These are phyloP conservation scores for Cornus controversa DNA, from an alignment of 148 eudicot species.

Conservation along the genomic window DNA sequence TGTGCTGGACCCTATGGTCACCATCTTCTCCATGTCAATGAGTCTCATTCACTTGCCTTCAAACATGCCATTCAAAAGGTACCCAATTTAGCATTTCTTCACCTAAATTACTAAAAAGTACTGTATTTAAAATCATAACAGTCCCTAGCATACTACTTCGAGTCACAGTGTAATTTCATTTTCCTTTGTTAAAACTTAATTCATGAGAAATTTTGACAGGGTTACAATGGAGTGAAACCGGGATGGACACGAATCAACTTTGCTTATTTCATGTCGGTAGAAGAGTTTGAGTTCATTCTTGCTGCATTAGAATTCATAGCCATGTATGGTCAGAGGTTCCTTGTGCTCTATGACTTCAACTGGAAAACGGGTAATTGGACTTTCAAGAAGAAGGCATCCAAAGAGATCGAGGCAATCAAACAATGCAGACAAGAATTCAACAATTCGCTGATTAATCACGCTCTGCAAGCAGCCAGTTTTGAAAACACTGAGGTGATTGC, in stretches of 20 bases:
- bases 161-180: no score
- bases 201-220: no score
- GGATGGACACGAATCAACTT: conserved; percentile 36
- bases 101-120: no score
- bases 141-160: no score
- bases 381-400: background rate
- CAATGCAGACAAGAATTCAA: background rate
- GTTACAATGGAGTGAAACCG: conserved; percentile 47
- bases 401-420: background rate
- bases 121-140: no score
- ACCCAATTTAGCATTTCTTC: no score
- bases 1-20: conserved; percentile 59
- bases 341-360: conserved; percentile 20
- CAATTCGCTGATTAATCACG: background rate
- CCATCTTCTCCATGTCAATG: conserved; percentile 23
- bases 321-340: no score
- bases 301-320: no score
- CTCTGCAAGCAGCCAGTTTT: conserved; percentile 11
- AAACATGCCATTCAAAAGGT: conserved; percentile 41
- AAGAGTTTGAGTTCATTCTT: no score
- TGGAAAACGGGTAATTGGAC: conserved; percentile 19
- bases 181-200: no score
- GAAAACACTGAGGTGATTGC: background rate
- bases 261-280: no score
- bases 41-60: no score